Conservation (phyloP, 2,329 filamentous ascomycete genomes). For the Fusarium sp. region DNA sequence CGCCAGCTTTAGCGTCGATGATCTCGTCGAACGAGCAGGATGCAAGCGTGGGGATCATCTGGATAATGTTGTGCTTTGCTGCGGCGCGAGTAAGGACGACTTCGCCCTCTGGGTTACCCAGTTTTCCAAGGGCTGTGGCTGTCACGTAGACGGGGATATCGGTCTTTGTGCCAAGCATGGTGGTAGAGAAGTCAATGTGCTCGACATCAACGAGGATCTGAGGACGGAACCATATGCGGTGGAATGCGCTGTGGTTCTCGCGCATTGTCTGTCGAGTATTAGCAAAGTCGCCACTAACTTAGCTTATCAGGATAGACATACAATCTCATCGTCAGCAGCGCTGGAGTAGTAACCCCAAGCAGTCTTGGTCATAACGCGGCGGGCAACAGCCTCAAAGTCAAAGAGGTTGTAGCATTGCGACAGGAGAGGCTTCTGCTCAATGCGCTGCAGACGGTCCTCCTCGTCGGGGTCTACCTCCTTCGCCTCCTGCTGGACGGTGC, state of each 20-base stretch:
- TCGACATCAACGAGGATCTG: constrained; percentile 90
- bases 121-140: constrained; percentile 93
- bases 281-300: neutral
- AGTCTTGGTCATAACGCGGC: constrained; percentile 91
- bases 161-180: constrained; percentile 90
- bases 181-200: constrained; percentile 86
- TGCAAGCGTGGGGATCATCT: constrained; percentile 98
- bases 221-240: constrained; percentile 97
- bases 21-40: constrained; percentile 99
- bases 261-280: constrained; percentile 77
- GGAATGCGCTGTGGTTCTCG: constrained; percentile 95
- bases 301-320: constrained; percentile 37
- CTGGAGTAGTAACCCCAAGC: constrained; percentile 99
- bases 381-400: constrained; percentile 96
- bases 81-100: constrained; percentile 89
- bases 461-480: constrained; percentile 75
- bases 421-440: constrained; percentile 80
- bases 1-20: constrained; percentile 80
- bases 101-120: constrained; percentile 94
- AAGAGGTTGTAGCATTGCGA: constrained; percentile 93
- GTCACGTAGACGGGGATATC: constrained; percentile 96
- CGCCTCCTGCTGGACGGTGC: constrained; percentile 78
- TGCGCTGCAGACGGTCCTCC: constrained; percentile 77
- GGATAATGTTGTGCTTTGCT: constrained; percentile 87
- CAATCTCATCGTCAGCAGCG: constrained; percentile 72